phyloP scores from a whole-genome alignment of 495 filamentous ascomycete genomes.

The Trichoderma asperelloides region DNA sequence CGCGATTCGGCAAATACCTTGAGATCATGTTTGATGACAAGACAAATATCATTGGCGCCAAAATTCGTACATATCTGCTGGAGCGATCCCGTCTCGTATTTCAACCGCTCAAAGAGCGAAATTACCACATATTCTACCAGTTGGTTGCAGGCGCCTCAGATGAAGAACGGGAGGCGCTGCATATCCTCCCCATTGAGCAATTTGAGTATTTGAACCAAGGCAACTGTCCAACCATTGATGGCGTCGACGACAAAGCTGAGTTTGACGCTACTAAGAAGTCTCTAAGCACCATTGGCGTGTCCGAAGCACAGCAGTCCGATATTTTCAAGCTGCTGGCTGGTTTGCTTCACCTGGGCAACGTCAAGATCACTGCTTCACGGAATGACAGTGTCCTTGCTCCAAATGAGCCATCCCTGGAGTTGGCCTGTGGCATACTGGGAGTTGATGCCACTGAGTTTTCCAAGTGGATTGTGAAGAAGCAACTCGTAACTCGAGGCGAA shows the following conservation, averaged over 20 bases:
- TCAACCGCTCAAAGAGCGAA: slow-evolving; percentile 92
- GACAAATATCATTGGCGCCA: slow-evolving; percentile 95
- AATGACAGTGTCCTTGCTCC: slow-evolving; percentile 78
- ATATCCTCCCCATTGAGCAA: slow-evolving; percentile 72
- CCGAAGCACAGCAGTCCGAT: slow-evolving; percentile 59
- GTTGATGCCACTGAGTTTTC: slow-evolving; percentile 84
- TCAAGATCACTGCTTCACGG: slow-evolving; percentile 84
- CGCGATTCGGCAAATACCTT: slow-evolving; percentile 98
- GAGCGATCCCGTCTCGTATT: slow-evolving; percentile 97
- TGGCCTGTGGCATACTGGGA: slow-evolving; percentile 78
- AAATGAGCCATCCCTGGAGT: slow-evolving; percentile 69
- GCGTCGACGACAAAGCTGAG: slow-evolving; percentile 91
- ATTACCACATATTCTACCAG: slow-evolving; percentile 99
- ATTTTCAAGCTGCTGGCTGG: slow-evolving; percentile 91
- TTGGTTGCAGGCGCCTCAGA: slow-evolving; percentile 90
- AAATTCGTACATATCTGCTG: slow-evolving; percentile 90
- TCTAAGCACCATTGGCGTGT: slow-evolving; percentile 79
- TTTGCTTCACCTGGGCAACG: slow-evolving; percentile 88
- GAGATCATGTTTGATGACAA: slow-evolving; percentile 97
- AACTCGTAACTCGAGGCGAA: slow-evolving; percentile 91
- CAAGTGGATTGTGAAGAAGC: slow-evolving; percentile 99
- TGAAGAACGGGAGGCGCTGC: slow-evolving; percentile 66
- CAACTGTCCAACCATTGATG: slow-evolving; percentile 80
- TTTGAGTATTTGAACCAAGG: slow-evolving; percentile 97
- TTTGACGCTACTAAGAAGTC: slow-evolving; percentile 83